phyloP scores from a whole-genome alignment of 2,329 filamentous ascomycete genomes.

The Huntiella savannae region DNA sequence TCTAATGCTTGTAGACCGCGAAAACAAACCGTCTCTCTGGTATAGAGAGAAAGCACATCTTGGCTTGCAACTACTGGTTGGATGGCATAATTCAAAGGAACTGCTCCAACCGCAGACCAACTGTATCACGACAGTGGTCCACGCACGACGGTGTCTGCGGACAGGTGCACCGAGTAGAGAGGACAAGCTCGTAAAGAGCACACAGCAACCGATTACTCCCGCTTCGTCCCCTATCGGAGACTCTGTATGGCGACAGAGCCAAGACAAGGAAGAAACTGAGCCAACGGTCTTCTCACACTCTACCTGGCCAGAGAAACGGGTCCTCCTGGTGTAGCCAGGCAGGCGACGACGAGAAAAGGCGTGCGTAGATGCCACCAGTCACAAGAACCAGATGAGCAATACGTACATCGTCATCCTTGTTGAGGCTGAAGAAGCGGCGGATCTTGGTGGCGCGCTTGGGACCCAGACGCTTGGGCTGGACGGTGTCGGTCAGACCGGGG shows the following conservation, averaged over 20 bases:
- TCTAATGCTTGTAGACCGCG: neutral
- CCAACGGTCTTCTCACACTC: slow-evolving; percentile 35
- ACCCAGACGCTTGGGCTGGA: slow-evolving; percentile 97
- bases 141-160: neutral
- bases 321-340: slow-evolving; percentile 32
- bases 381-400: slow-evolving; percentile 23
- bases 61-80: slow-evolving; percentile 11
- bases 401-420: slow-evolving; percentile 99
- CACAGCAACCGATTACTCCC: slow-evolving; percentile 9
- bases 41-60: neutral
- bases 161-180: slow-evolving; percentile 6
- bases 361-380: slow-evolving; percentile 13
- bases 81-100: slow-evolving; percentile 1
- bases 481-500: slow-evolving; percentile 89
- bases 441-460: slow-evolving; percentile 99
- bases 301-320: slow-evolving; percentile 27
- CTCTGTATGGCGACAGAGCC: neutral
- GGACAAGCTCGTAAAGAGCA: slow-evolving; percentile 9
- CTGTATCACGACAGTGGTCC: neutral
- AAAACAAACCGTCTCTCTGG: neutral
- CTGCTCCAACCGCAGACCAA: slow-evolving; percentile 4
- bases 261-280: slow-evolving; percentile 9
- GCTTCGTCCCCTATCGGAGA: neutral
- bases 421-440: slow-evolving; percentile 97
- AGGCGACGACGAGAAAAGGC: slow-evolving; percentile 48